Evolutionary conservation across 768 basidiomycete species (phyloP).

Genomic region (Kwoniella mangroviensis): DNA sequence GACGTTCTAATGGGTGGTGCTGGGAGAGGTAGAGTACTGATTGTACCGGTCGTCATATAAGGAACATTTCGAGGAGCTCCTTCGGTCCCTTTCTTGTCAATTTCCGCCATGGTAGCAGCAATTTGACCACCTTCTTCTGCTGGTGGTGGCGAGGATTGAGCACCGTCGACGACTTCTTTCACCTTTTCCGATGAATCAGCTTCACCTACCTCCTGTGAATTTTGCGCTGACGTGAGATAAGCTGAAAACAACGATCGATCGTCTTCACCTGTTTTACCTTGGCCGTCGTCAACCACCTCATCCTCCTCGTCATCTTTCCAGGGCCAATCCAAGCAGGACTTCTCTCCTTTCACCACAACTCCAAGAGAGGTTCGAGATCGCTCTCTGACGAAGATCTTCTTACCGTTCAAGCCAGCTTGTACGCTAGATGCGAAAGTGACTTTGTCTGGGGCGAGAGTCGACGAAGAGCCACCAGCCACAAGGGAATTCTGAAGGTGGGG

Average conservation of each 20-base stretch:
- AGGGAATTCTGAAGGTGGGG: neutral
- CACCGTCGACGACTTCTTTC: neutral
- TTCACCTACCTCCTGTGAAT: neutral
- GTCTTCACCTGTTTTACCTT: neutral
- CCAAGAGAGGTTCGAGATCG: neutral
- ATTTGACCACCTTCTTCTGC: no score
- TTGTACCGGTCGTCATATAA: no score
- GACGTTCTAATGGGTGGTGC: no score
- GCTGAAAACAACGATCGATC: neutral
- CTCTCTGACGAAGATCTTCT: neutral
- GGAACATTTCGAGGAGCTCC: no score
- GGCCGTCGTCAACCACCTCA: neutral
- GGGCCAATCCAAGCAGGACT: constrained; percentile 2
- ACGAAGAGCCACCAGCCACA: neutral
- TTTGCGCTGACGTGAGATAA: constrained; percentile 6
- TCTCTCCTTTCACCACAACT: constrained; percentile 2
- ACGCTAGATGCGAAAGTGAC: neutral
- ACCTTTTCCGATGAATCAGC: neutral
- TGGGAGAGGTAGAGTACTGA: no score
- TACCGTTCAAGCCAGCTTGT: constrained; percentile 2
- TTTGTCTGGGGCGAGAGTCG: neutral
- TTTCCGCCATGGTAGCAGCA: no score
- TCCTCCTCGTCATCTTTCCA: constrained; percentile 10
- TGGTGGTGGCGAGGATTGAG: neutral
- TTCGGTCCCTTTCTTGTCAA: no score